A percentile compares a stretch with the other conserved stretches of the same genome.
Evolutionary conservation across 176 grass and related monocot genomes (phyloP).

Genomic region (Guadua angustifolia): DNA sequence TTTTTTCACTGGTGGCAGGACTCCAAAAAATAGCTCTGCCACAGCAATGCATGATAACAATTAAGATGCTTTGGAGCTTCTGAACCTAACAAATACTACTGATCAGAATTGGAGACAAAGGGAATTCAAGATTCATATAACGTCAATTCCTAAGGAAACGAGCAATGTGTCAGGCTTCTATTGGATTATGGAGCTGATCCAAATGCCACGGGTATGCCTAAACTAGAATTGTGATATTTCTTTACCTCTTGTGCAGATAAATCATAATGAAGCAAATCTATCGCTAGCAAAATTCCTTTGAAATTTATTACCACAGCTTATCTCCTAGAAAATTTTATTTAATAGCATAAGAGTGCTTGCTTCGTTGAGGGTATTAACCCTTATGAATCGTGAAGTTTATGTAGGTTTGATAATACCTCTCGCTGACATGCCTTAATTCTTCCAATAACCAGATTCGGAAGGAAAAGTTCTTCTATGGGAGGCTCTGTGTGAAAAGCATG

Average conservation of each 20-base stretch:
- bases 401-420: constrained; percentile 16
- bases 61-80: no score
- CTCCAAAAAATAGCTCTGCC: background rate
- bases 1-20: background rate
- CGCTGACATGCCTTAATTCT: constrained; percentile 17
- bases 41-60: no score
- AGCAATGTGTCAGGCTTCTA: constrained; percentile 69
- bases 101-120: no score
- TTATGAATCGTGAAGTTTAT: constrained; percentile 23
- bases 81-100: no score
- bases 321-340: background rate
- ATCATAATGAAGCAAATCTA: background rate
- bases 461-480: constrained; percentile 89
- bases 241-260: background rate
- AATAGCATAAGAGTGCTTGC: background rate
- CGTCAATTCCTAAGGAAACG: constrained; percentile 74
- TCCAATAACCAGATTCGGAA: constrained; percentile 61
- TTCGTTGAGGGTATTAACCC: background rate
- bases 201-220: constrained; percentile 73
- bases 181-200: constrained; percentile 82
- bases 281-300: constrained; percentile 9
- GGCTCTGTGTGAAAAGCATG: constrained; percentile 69
- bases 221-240: background rate
- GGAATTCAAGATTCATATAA: background rate
- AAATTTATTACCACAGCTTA: background rate